Base-by-base conservation (phyloP, 148 eudicot genomes). In the Spergularia bocconei region DNA sequence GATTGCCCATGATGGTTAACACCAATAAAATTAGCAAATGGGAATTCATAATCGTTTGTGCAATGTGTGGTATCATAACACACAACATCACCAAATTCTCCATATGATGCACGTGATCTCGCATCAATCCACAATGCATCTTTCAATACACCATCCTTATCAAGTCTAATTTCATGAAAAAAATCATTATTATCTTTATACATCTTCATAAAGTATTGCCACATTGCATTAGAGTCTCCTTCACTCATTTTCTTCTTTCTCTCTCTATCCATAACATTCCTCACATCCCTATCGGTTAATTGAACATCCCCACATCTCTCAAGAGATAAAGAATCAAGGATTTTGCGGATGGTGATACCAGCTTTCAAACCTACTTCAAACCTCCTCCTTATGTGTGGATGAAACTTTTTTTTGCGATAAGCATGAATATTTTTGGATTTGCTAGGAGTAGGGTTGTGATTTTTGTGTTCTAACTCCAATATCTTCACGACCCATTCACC, bases 101-200 rank as follows among this genome's bases (percentile, higher is more conserved):
- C 51, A 13, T 33, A 65, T 2, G 69, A 47, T 15, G 50, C 69
- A 6, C 65, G 82, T 10, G 88, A 84, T 74, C 85, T 84, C 44
- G 87, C 80, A 67, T 86, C 17, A 85, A 82, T 84, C 87, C 81
- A 63, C 36, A 29, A 29, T 29, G 36, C 36, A 4, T 29, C 36
- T 29, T 29, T 29, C 36, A 29, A 29, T 29, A 70, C 83, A 79
- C 86, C 83, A 71, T 82, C 85, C 16, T 85, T 86, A 57, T 89
- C 88, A 16, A 87, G 81, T 66, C 87, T 88, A 67, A 85, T 77
- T 5, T 85, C 86, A 74, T 87, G 87, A 63, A 81, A 89, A 67
- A 89, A 89, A 14, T 86, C 86, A 5, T 87, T 89, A 53, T 87
- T 86, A 73, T 87, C 87, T n/a, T 86, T 84, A 76, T 85, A 87